These are phyloP conservation scores for Neurospora discreta DNA, from an alignment of 495 filamentous ascomycete genomes.

Conservation along the genomic window DNA sequence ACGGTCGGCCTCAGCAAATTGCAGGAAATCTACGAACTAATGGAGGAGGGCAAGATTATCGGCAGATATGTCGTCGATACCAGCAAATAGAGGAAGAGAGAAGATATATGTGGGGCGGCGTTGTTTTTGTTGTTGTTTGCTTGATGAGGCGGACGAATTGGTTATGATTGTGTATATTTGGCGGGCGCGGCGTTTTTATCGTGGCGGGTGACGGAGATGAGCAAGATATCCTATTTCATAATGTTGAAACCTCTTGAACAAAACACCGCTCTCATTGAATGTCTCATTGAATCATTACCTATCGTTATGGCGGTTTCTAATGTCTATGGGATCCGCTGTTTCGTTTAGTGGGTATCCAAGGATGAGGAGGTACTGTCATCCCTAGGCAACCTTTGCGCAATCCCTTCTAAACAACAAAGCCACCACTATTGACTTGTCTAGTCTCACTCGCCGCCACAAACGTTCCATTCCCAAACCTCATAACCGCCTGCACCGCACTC, in stretches of 20 bases:
- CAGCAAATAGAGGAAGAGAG: constrained; percentile 24
- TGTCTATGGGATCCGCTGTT: background rate
- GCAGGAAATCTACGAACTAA: constrained; percentile 61
- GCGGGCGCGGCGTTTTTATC: background rate
- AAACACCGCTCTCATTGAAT: background rate
- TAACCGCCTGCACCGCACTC: constrained; percentile 63
- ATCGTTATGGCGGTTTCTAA: background rate
- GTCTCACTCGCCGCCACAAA: constrained; percentile 53
- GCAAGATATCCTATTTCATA: background rate
- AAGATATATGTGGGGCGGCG: background rate
- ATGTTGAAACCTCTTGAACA: background rate
- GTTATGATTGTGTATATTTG: background rate
- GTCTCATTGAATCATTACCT: background rate
- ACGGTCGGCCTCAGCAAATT: constrained; percentile 66
- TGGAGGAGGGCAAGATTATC: constrained; percentile 68
- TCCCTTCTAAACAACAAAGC: constrained; percentile 46
- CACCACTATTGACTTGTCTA: constrained; percentile 61
- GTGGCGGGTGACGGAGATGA: background rate
- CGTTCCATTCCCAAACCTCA: constrained; percentile 57
- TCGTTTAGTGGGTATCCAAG: background rate
- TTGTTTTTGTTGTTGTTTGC: background rate
- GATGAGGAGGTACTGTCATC: background rate
- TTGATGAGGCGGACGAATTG: background rate
- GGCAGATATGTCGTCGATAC: constrained; percentile 81
- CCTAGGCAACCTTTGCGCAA: background rate